Conservation (phyloP, 441 rosid species). For the Monsonia emarginata region DNA sequence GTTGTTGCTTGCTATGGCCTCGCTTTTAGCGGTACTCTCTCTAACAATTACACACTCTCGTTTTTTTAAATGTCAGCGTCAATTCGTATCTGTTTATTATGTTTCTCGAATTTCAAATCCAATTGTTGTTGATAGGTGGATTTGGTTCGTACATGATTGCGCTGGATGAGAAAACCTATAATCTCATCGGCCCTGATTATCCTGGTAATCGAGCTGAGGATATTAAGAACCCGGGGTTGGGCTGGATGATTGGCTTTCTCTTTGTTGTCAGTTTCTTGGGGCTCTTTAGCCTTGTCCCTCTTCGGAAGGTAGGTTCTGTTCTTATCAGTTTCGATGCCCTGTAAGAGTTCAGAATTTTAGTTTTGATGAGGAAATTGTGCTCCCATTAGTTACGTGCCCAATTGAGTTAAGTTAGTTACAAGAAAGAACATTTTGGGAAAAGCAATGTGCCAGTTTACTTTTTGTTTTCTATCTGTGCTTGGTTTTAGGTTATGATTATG, state of each 20-base stretch:
- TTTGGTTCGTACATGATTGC: slow-evolving; percentile 76
- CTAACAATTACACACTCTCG: too few species aligned
- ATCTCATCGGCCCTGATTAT: slow-evolving; percentile 69
- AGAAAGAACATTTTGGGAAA: too few species aligned
- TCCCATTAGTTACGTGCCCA: too few species aligned
- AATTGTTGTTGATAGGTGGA: slow-evolving; percentile 48
- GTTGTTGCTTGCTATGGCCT: slow-evolving; percentile 92
- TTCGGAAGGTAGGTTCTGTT: slow-evolving; percentile 51
- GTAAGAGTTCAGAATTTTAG: too few species aligned
- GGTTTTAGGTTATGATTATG: slow-evolving; percentile 65
- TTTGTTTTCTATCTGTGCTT: not conserved
- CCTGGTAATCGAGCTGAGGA: slow-evolving; percentile 67
- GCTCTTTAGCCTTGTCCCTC: slow-evolving; percentile 71
- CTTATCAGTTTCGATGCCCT: not conserved
- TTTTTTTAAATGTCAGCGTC: too few species aligned
- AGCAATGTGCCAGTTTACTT: too few species aligned
- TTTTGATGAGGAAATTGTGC: too few species aligned
- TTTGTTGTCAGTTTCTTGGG: slow-evolving; percentile 82
- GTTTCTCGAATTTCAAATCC: not conserved
- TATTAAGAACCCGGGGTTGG: slow-evolving; percentile 62
- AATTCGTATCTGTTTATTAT: not conserved
- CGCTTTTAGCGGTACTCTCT: slow-evolving; percentile 59
- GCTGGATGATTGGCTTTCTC: slow-evolving; percentile 84
- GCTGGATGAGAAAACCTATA: slow-evolving; percentile 71
- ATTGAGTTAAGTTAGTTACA: not conserved